phyloP scores from a whole-genome alignment of 2,329 filamentous ascomycete species.

The Sclerotinia borealis region DNA sequence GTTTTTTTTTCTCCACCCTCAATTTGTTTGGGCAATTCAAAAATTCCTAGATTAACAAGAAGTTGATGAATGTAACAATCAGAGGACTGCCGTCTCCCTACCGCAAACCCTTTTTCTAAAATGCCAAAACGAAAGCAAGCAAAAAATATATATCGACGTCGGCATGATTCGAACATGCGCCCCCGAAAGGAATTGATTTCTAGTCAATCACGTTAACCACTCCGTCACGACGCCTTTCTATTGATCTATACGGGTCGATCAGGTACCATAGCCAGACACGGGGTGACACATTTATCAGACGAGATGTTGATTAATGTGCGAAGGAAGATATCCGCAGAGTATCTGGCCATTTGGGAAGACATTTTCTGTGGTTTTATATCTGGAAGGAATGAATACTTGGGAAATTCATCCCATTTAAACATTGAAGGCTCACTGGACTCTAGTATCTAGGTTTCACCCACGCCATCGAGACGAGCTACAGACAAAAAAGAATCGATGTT shows the following conservation, averaged over 20 bases:
- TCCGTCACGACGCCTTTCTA: not conserved
- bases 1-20: not conserved
- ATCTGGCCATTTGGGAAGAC: not conserved
- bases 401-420: not conserved
- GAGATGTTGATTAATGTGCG: not conserved
- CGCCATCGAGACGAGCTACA: not conserved
- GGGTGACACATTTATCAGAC: not conserved
- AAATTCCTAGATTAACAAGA: not conserved
- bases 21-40: not conserved
- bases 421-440: not conserved
- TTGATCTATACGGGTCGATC: not conserved
- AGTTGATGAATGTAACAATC: not conserved
- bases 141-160: not conserved
- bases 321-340: not conserved
- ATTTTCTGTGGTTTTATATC: not conserved
- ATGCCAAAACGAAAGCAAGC: not conserved
- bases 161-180: conserved; percentile 10
- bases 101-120: no score
- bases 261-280: not conserved
- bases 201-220: conserved; percentile 11
- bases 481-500: not conserved
- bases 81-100: no score
- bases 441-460: not conserved
- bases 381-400: not conserved
- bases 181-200: conserved; percentile 11